phyloP scores from a whole-genome alignment of 1,284 basidiomycete species.

The Clitocybe nebularis region DNA sequence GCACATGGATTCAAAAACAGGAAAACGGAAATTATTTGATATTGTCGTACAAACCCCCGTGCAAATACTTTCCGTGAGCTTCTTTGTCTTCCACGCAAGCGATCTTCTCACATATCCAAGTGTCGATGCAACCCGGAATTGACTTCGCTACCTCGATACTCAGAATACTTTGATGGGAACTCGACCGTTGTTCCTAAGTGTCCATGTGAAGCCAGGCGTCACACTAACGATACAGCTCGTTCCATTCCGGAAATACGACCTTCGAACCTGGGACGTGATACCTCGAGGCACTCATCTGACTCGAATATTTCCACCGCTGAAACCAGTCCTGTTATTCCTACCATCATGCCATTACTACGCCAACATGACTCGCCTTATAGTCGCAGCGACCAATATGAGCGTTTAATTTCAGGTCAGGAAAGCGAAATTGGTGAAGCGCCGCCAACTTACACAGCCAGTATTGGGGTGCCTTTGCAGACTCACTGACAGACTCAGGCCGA shows the following conservation, averaged over 20 bases:
- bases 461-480: constrained; percentile 5
- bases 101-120: constrained; percentile 29
- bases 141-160: constrained; percentile 72
- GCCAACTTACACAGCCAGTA: constrained; percentile 36
- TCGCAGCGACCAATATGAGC: constrained; percentile 47
- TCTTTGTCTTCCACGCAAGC: constrained; percentile 7
- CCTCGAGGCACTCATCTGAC: constrained; percentile 30
- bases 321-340: constrained; percentile 25
- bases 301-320: constrained; percentile 32
- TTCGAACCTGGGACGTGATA: constrained; percentile 24
- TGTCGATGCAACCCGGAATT: constrained; percentile 79
- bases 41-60: constrained; percentile 87
- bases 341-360: constrained; percentile 25
- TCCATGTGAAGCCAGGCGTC: constrained; percentile 34
- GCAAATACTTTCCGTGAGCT: constrained; percentile 72
- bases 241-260: constrained; percentile 2
- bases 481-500: no score
- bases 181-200: constrained; percentile 34
- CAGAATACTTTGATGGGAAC: constrained; percentile 37
- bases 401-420: constrained; percentile 44
- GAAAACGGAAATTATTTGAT: constrained; percentile 81
- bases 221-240: constrained; percentile 5
- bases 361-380: constrained; percentile 31
- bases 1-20: constrained; percentile 60
- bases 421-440: constrained; percentile 44